phyloP scores from a whole-genome alignment of 768 basidiomycete species.

The Leccinellum rugosiceps region DNA sequence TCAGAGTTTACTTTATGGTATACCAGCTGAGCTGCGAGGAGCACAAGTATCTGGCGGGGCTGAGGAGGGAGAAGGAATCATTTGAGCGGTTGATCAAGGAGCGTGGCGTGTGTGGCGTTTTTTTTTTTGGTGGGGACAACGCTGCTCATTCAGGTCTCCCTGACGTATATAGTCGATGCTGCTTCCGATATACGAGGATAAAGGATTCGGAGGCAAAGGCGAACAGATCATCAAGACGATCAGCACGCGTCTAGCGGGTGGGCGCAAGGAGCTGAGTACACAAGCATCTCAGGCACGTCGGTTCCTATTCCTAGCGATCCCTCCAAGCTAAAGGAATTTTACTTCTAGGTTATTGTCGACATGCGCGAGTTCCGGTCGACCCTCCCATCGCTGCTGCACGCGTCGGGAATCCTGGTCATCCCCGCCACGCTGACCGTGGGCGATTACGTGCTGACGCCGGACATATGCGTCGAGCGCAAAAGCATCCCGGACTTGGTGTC shows the following conservation, averaged over 20 bases:
- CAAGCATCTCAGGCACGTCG: conserved; percentile 61
- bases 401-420: conserved; percentile 72
- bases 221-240: conserved; percentile 77
- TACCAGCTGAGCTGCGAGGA: conserved; percentile 93
- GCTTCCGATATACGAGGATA: conserved; percentile 73
- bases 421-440: conserved; percentile 93
- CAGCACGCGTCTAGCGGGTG: conserved; percentile 83
- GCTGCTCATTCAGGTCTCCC: neutral
- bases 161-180: conserved; percentile 80
- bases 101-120: conserved; percentile 63
- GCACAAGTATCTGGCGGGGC: conserved; percentile 87
- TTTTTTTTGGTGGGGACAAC: neutral
- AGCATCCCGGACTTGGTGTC: conserved; percentile 89
- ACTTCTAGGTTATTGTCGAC: conserved; percentile 85
- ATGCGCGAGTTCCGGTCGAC: conserved; percentile 96
- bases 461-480: conserved; percentile 95
- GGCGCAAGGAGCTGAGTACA: conserved; percentile 59
- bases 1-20: conserved; percentile 95
- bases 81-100: conserved; percentile 93
- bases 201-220: conserved; percentile 35
- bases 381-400: conserved; percentile 86
- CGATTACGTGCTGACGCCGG: conserved; percentile 93
- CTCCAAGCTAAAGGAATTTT: neutral
- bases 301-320: neutral
- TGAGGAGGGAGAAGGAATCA: conserved; percentile 89